Base-by-base conservation (phyloP, 805 yeast genomes). In the Monosporozyma unispora region DNA sequence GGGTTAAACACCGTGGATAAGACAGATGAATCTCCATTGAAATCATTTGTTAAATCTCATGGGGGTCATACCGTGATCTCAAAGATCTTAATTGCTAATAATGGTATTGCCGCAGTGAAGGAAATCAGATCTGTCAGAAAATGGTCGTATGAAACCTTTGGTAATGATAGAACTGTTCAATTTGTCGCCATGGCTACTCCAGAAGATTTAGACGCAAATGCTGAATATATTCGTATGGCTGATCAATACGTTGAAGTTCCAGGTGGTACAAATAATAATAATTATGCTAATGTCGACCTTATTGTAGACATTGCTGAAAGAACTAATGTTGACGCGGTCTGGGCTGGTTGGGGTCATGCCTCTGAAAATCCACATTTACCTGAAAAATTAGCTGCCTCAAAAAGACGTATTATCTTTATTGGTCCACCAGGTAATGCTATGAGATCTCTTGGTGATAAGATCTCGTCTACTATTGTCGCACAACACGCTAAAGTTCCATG, bases 331-430 rank as follows among this genome's bases (percentile, higher is more conserved):
- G 96, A 93, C 67, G 99, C 99, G 23, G 99, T 93, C 51, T 93
- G 99, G 99, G 99, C 99, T 33, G 99, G 99, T 62, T 93, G 99
- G 99, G 99, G 99, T 62, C 99, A 95, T 67, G 99, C 99, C 27
- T 87, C 96, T n/a, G 99, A 93, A 74, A 91, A 95, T 72, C 99
- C 99, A 25, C 68, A 74, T 44, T 79, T 93, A 57, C 99, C 99
- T 27, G 99, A 93, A 70, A 81, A 78, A 69, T 77, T 93, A 67
- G 97, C 98, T 14, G 83, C 84, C n/a, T 88, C 96, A 18, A 88
- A 90, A 52, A 84, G 88, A 69, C 86, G 79, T 63, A 85, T 95
- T 61, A 77, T 93, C 49, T 93, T 93, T 64, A 93, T 93, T 67
- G 99, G 99, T 56, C 99, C 99, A 53, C 99, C 99, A 56, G 98